A percentile compares a stretch with the other conserved stretches of the same genome.
These are phyloP conservation scores for Nakaseomyces bracarensis DNA, from an alignment of 1,139 yeast genomes.

Conservation along the genomic window DNA sequence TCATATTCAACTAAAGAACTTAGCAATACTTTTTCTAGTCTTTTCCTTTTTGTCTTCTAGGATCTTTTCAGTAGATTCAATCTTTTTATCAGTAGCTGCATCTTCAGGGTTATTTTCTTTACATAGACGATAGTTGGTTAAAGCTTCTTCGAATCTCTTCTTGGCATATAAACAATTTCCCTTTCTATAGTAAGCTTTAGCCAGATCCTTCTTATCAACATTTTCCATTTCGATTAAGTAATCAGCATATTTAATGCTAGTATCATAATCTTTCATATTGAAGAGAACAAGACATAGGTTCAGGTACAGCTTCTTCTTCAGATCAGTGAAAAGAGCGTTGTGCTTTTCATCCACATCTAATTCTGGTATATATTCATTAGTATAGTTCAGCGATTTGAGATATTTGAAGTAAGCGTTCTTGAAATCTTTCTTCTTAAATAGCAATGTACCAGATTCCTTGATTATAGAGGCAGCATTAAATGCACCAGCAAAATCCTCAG, in stretches of 20 bases:
- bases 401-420: constrained; percentile 53
- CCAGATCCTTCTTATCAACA: constrained; percentile 39
- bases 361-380: constrained; percentile 67
- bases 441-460: constrained; percentile 55
- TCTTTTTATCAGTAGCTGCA: constrained; percentile 39
- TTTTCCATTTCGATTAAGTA: constrained; percentile 45
- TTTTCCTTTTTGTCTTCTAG: constrained; percentile 39
- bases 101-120: constrained; percentile 42
- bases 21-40: constrained; percentile 49
- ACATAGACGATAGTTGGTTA: constrained; percentile 42
- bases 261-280: constrained; percentile 40
- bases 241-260: constrained; percentile 45
- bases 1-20: constrained; percentile 38
- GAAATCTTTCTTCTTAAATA: constrained; percentile 47
- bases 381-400: constrained; percentile 53
- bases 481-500: constrained; percentile 48
- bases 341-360: constrained; percentile 52
- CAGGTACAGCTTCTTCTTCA: constrained; percentile 55
- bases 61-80: constrained; percentile 36
- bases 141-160: constrained; percentile 44
- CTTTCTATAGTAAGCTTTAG: constrained; percentile 56
- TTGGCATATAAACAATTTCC: constrained; percentile 43
- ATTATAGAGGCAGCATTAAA: constrained; percentile 45
- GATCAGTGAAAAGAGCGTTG: constrained; percentile 41
- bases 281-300: constrained; percentile 49